Conservation (phyloP, 257 asterid species). For the Primulina huaijiensis region DNA sequence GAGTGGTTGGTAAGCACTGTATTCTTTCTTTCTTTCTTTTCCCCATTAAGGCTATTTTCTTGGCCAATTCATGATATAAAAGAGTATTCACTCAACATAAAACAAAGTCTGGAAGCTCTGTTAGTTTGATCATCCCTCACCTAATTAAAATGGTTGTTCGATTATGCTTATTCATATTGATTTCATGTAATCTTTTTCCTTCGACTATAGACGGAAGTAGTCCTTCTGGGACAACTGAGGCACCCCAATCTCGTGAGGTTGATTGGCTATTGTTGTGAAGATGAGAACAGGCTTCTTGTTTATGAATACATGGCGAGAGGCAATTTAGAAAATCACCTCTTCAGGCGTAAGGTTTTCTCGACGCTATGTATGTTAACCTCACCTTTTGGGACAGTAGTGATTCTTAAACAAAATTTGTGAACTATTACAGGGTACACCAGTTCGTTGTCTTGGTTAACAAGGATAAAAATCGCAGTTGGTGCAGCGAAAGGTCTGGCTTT, state of each 20-base stretch:
- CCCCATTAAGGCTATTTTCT: too few relatives aligned
- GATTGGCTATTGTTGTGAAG: constrained; percentile 86
- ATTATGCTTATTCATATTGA: neutral
- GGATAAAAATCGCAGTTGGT: constrained; percentile 64
- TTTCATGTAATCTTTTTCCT: neutral
- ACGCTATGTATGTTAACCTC: neutral
- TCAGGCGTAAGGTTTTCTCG: constrained; percentile 42
- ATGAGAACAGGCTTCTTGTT: constrained; percentile 76
- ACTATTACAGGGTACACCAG: constrained; percentile 46
- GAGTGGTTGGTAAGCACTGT: constrained; percentile 48
- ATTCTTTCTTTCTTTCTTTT: neutral
- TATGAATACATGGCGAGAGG: constrained; percentile 82
- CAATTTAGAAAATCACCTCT: constrained; percentile 66
- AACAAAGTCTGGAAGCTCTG: neutral
- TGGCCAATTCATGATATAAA: too few relatives aligned
- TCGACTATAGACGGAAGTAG: constrained; percentile 60
- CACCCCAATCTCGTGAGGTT: constrained; percentile 76
- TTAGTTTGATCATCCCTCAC: neutral
- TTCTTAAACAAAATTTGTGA: neutral
- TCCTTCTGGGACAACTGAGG: constrained; percentile 73
- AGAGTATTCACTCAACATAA: too few relatives aligned
- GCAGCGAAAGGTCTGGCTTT: constrained; percentile 87
- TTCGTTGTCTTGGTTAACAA: constrained; percentile 64
- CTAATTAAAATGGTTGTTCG: too few relatives aligned
- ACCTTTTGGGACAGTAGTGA: too few relatives aligned